Conservation (phyloP, 2,329 filamentous ascomycete species). For the Monosporascus cannonballus region DNA sequence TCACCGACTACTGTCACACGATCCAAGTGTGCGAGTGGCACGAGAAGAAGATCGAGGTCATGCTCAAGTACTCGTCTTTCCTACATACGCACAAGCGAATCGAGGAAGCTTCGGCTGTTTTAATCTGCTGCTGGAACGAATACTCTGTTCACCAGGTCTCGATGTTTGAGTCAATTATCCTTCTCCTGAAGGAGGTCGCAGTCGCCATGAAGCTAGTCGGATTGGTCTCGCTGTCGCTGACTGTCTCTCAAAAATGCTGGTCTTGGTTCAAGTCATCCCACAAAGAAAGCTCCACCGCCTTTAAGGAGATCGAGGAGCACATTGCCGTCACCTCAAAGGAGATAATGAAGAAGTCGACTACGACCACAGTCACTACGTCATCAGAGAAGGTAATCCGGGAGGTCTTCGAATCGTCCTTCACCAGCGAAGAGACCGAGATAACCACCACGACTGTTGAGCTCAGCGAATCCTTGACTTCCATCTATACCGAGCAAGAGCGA, state of each 20-base stretch:
- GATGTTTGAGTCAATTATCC: background rate
- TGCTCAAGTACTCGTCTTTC: slow-evolving; percentile 40
- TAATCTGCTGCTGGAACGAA: slow-evolving; percentile 42
- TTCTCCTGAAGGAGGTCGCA: slow-evolving; percentile 24
- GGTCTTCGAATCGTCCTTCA: slow-evolving; percentile 35
- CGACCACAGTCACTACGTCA: slow-evolving; percentile 8
- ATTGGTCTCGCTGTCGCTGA: slow-evolving; percentile 36
- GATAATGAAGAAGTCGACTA: slow-evolving; percentile 30
- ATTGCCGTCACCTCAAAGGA: slow-evolving; percentile 35
- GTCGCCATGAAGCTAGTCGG: slow-evolving; percentile 40
- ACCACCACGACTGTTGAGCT: slow-evolving; percentile 34
- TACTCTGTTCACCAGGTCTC: slow-evolving; percentile 27
- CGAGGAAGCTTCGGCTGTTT: slow-evolving; percentile 37
- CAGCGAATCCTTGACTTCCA: slow-evolving; percentile 30
- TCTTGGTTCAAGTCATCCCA: slow-evolving; percentile 31
- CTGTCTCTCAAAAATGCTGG: slow-evolving; percentile 38
- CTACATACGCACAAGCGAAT: slow-evolving; percentile 37
- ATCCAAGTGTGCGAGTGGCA: slow-evolving; percentile 38
- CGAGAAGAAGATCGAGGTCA: slow-evolving; percentile 38
- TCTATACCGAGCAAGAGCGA: slow-evolving; percentile 39
- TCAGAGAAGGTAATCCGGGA: slow-evolving; percentile 37
- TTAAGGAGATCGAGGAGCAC: slow-evolving; percentile 36
- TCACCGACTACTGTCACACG: slow-evolving; percentile 36
- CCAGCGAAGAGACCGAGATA: slow-evolving; percentile 12
- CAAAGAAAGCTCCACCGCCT: slow-evolving; percentile 24